A percentile compares a stretch with the other conserved stretches of the same genome.
These are phyloP conservation scores for Hymenoscyphus occultus DNA, from an alignment of 2,329 filamentous ascomycete genomes.

Conservation along the genomic window DNA sequence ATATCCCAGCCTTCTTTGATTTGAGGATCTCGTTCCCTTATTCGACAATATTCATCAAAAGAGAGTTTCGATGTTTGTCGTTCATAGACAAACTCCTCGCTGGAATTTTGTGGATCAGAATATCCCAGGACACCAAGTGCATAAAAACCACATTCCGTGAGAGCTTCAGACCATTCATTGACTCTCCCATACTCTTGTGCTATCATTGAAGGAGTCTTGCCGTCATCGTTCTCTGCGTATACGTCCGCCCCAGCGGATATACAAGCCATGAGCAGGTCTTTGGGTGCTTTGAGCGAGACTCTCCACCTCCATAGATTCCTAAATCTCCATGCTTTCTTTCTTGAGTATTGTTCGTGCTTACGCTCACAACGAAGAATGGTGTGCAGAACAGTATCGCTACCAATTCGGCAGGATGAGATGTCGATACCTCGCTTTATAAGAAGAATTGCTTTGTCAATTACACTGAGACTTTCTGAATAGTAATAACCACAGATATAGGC, in stretches of 20 bases:
- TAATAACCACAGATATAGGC: not conserved
- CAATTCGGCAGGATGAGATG: too few species aligned
- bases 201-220: constrained; percentile 15
- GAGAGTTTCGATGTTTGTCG: constrained; percentile 16
- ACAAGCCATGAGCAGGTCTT: constrained; percentile 20
- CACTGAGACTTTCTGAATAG: not conserved
- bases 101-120: constrained; percentile 2
- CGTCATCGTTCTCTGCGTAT: constrained; percentile 18
- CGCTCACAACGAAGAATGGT: constrained; percentile 10
- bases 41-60: constrained; percentile 17
- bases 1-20: constrained; percentile 2
- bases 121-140: constrained; percentile 10
- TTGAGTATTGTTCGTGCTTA: too few species aligned
- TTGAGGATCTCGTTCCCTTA: constrained; percentile 6
- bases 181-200: constrained; percentile 12
- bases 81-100: not conserved
- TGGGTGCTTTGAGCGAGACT: constrained; percentile 13
- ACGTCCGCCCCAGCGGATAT: constrained; percentile 23
- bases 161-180: constrained; percentile 22
- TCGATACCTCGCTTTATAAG: constrained; percentile 16
- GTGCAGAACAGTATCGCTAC: constrained; percentile 23
- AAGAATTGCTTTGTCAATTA: constrained; percentile 24
- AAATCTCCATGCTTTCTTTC: too few species aligned
- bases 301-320: not conserved
- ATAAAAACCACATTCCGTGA: constrained; percentile 20